These are phyloP conservation scores for Penicillium sp. DNA, from an alignment of 2,329 filamentous ascomycete species.

Conservation along the genomic window DNA sequence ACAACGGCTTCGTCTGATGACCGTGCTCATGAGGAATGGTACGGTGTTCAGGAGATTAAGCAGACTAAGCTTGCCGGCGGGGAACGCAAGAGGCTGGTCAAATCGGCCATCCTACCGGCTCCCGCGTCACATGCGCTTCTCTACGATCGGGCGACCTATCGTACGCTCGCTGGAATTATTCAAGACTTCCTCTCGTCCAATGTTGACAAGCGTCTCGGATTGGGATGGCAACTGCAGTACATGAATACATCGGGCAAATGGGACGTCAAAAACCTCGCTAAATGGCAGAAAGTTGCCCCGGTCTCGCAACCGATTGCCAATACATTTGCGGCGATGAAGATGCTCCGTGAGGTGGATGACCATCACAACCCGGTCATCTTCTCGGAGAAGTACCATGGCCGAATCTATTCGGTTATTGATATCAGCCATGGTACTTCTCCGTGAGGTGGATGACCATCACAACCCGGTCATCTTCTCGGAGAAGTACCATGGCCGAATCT, in stretches of 20 bases:
- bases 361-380: slow-evolving; percentile 71
- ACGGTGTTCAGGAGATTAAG: slow-evolving; percentile 23
- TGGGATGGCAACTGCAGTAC: slow-evolving; percentile 87
- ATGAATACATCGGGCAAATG: slow-evolving; percentile 88
- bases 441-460: slow-evolving; percentile 80
- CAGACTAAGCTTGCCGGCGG: not conserved
- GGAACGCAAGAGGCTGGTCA: slow-evolving; percentile 52
- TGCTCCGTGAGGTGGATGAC: slow-evolving; percentile 80
- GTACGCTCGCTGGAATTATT: slow-evolving; percentile 72
- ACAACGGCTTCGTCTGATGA: slow-evolving; percentile 9
- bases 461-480: slow-evolving; percentile 66
- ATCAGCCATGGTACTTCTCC: slow-evolving; percentile 87
- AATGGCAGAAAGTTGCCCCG: slow-evolving; percentile 75
- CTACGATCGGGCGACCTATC: slow-evolving; percentile 69
- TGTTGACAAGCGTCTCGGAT: slow-evolving; percentile 69
- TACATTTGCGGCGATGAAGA: slow-evolving; percentile 86
- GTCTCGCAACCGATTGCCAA: slow-evolving; percentile 72
- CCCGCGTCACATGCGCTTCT: slow-evolving; percentile 80
- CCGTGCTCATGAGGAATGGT: slow-evolving; percentile 26
- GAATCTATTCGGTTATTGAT: slow-evolving; percentile 76
- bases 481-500: slow-evolving; percentile 61
- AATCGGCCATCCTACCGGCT: slow-evolving; percentile 63
- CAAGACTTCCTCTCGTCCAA: slow-evolving; percentile 72
- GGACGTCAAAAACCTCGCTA: slow-evolving; percentile 93
- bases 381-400: slow-evolving; percentile 58